phyloP scores from a whole-genome alignment of 768 basidiomycete genomes.

The Russula foetens region DNA sequence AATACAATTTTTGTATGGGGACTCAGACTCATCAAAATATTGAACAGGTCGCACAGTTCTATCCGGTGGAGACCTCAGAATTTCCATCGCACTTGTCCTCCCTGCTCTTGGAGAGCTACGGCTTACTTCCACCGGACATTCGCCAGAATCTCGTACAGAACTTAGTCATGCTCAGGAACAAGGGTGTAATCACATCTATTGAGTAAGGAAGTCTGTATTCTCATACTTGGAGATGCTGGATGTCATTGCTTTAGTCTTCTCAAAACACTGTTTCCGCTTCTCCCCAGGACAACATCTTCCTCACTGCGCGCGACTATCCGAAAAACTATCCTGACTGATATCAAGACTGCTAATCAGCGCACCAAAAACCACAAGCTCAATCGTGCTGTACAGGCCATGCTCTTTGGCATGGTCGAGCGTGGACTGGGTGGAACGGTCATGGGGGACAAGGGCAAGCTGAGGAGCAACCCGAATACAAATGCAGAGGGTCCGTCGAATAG shows the following conservation, averaged over 20 bases:
- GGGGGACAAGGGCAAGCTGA: conserved; percentile 77
- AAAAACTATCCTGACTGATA: conserved; percentile 88
- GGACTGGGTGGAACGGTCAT: conserved; percentile 77
- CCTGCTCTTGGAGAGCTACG: conserved; percentile 74
- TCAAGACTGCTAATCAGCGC: conserved; percentile 81
- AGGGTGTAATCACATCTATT: conserved; percentile 85
- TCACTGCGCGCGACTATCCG: conserved; percentile 80
- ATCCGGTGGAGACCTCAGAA: conserved; percentile 82
- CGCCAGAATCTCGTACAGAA: conserved; percentile 83
- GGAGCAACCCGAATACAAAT: conserved; percentile 33
- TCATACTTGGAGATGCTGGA: not conserved
- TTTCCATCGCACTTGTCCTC: conserved; percentile 76
- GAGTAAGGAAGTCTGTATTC: conserved; percentile 48
- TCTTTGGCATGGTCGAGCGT: conserved; percentile 93
- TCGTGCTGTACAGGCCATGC: conserved; percentile 88
- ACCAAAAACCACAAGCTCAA: conserved; percentile 95
- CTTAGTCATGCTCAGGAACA: conserved; percentile 88
- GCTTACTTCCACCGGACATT: conserved; percentile 67
- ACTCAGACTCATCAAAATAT: not conserved
- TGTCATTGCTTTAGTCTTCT: conserved; percentile 53
- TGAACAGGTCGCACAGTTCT: conserved; percentile 77
- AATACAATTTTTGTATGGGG: not conserved
- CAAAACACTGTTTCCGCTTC: conserved; percentile 85
- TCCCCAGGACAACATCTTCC: conserved; percentile 88
- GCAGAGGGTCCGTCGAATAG: conserved; percentile 34